Base-by-base conservation (phyloP, 2,329 filamentous ascomycete species). In the Lachnum nothofagi region DNA sequence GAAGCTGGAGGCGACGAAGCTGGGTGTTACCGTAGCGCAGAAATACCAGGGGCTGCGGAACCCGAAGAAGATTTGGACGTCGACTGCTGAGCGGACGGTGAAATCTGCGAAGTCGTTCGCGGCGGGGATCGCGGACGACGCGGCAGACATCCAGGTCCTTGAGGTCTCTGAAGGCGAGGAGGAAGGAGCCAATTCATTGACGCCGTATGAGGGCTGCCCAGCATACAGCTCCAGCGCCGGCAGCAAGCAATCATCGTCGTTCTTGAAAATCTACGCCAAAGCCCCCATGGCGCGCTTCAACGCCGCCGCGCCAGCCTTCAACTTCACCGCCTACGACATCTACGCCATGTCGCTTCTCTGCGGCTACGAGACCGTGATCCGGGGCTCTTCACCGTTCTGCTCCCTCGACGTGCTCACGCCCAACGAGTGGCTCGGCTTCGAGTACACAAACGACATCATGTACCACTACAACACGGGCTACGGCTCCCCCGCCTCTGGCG, bases 401-500 rank as follows among this genome's bases (percentile, higher is more conserved):
- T 60, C 64, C 2, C 65, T 75, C 7, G 60, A 65, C 2, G 60
- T 75, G 2, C 73, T 76, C 52, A 63, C 65, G 5, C 62, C 69
- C 4, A 69, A 72, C 53, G 72, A 75, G 37, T 75, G 72, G 72
- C 67, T 76, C 6, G 65, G 63, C 9, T 76, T 75, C 50, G 73
- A 75, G 56, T 76, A 76, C 58, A 69, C 69, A 45, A 74, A 75
- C 55, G 72, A 76, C 53, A 65, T 76, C 48, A 68, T 69, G 59
- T 76, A 75, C 58, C 68, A 70, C 60, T 71, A 74, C 61, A 78
- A 78, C 63, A 63, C 69, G 1, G 76, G 76, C n/a, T 78, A 78
- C 52, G 74, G 75, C 31, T 72, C 72, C 37, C 58, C 65, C 1
- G 63, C 72, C 4, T 71, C 72, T 1, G 71, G 72, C 1, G 67